phyloP scores from a whole-genome alignment of 1,139 yeast species.

The Candida labiduridarum region DNA sequence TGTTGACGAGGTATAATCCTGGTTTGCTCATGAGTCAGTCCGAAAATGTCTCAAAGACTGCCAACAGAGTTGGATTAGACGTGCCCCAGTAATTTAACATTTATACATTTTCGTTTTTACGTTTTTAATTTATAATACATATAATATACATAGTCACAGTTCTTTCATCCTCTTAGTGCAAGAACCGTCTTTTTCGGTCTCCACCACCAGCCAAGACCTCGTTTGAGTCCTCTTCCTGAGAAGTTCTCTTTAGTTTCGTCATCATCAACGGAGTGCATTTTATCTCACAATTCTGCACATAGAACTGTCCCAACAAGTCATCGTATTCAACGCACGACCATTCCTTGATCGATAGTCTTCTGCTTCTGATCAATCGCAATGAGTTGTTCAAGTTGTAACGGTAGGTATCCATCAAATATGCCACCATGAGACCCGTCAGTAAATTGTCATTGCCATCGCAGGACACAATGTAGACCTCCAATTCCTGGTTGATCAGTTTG shows the following conservation, averaged over 20 bases:
- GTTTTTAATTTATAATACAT: constrained; percentile 6
- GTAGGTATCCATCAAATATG: constrained; percentile 48
- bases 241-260: constrained; percentile 33
- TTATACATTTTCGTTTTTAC: neutral
- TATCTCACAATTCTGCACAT: constrained; percentile 34
- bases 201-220: constrained; percentile 18
- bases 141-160: constrained; percentile 1
- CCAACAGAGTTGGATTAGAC: constrained; percentile 77
- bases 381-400: constrained; percentile 37
- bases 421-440: constrained; percentile 38
- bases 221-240: constrained; percentile 22
- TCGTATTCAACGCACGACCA: constrained; percentile 40
- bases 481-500: constrained; percentile 34
- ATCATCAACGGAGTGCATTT: constrained; percentile 20
- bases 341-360: constrained; percentile 23
- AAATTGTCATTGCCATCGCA: constrained; percentile 30
- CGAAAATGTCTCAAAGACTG: constrained; percentile 78
- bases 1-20: constrained; percentile 85
- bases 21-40: constrained; percentile 76
- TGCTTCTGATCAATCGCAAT: constrained; percentile 20
- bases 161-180: constrained; percentile 7
- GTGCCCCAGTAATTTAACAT: constrained; percentile 28
- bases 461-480: constrained; percentile 41
- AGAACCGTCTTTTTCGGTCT: constrained; percentile 18
- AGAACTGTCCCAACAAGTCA: constrained; percentile 46